These are phyloP conservation scores for Ganoderma lucidum DNA, from an alignment of 1,284 basidiomycete genomes.

Conservation along the genomic window DNA sequence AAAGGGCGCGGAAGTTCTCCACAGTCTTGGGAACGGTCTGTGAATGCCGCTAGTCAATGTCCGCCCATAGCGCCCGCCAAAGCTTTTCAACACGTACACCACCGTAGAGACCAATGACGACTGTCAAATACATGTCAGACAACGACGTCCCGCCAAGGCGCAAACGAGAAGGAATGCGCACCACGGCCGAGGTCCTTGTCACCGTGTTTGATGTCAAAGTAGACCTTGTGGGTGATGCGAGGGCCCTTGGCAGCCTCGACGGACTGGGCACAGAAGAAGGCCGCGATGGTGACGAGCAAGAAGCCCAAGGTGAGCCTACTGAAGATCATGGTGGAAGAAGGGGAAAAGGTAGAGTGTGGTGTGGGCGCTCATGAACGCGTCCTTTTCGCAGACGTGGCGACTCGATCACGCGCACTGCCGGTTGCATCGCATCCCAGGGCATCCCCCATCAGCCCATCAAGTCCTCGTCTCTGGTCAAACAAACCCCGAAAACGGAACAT, in stretches of 20 bases:
- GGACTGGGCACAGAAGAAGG: slow-evolving; percentile 72
- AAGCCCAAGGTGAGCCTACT: slow-evolving; percentile 68
- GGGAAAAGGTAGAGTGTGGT: slow-evolving; percentile 24
- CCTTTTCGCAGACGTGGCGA: slow-evolving; percentile 29
- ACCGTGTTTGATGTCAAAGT: slow-evolving; percentile 93
- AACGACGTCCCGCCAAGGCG: slow-evolving; percentile 15
- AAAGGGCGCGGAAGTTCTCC: slow-evolving; percentile 76
- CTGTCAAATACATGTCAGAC: slow-evolving; percentile 45
- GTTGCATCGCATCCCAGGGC: neutral
- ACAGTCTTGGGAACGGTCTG: slow-evolving; percentile 84
- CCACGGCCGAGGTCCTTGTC: slow-evolving; percentile 84
- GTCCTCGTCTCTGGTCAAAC: neutral
- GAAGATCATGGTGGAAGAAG: slow-evolving; percentile 52
- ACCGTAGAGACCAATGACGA: slow-evolving; percentile 88
- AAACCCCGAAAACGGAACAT: neutral
- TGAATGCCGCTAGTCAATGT: neutral
- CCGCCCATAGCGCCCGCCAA: neutral
- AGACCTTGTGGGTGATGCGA: slow-evolving; percentile 90
- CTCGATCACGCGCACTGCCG: slow-evolving; percentile 20
- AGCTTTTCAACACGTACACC: slow-evolving; percentile 51
- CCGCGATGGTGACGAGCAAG: slow-evolving; percentile 68
- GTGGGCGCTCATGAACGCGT: slow-evolving; percentile 13
- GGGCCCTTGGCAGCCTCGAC: slow-evolving; percentile 84
- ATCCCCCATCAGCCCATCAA: neutral
- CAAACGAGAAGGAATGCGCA: slow-evolving; percentile 50